Percentiles rank a stretch among this genome's conserved stretches.
Evolutionary conservation across 176 grass and related monocot species (phyloP).

Genomic region (Neostapfia colusana): DNA sequence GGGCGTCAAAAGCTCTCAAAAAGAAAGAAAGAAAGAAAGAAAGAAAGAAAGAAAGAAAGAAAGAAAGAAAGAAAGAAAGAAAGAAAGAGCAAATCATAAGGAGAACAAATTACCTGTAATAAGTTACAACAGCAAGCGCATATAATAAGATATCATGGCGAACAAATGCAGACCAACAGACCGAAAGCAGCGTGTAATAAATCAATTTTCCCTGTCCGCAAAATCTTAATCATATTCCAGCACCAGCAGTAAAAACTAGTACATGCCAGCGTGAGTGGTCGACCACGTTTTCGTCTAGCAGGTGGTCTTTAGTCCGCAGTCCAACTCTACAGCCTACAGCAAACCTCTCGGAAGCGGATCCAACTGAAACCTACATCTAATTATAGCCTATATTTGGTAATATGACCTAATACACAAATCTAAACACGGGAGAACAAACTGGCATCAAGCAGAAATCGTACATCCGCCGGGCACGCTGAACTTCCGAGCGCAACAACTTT

Average conservation of each 20-base stretch:
- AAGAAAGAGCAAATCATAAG: too few relatives aligned
- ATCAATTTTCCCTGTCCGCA: slow-evolving; percentile 40
- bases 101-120: too few relatives aligned
- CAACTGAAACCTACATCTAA: slow-evolving; percentile 49
- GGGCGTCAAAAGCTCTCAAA: too few relatives aligned
- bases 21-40: too few relatives aligned
- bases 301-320: slow-evolving; percentile 18
- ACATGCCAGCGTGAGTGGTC: slow-evolving; percentile 1
- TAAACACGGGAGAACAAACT: slow-evolving; percentile 23
- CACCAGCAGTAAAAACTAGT: slow-evolving; percentile 34
- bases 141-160: not conserved
- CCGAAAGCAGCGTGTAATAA: slow-evolving; percentile 6
- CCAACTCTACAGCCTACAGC: slow-evolving; percentile 48
- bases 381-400: slow-evolving; percentile 70
- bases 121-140: not conserved
- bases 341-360: slow-evolving; percentile 48
- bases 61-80: too few relatives aligned
- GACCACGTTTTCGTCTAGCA: slow-evolving; percentile 32
- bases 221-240: slow-evolving; percentile 51
- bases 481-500: slow-evolving; percentile 15
- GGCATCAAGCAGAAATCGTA: slow-evolving; percentile 41
- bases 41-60: too few relatives aligned
- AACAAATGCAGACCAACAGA: slow-evolving; percentile 6
- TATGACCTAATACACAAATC: slow-evolving; percentile 69
- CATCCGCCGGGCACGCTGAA: not conserved